A percentile compares a stretch with the other conserved stretches of the same genome.
These are phyloP conservation scores for Penicillium goetzii DNA, from an alignment of 495 filamentous ascomycete genomes.

Conservation along the genomic window DNA sequence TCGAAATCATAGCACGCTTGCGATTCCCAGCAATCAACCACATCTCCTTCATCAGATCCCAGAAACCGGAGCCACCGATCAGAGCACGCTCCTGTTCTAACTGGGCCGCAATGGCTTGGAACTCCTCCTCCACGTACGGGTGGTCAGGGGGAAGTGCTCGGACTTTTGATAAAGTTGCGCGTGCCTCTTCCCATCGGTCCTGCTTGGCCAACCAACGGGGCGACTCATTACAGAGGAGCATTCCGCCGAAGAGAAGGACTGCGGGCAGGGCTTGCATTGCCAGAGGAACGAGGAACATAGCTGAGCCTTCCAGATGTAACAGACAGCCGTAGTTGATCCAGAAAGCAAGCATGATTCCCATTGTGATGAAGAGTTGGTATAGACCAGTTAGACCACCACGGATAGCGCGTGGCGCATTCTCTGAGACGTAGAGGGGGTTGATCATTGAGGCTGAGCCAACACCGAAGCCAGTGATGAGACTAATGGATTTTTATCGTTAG, in stretches of 20 bases:
- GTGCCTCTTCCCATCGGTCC: conserved; percentile 71
- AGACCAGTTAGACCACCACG: conserved; percentile 70
- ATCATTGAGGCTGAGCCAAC: conserved; percentile 69
- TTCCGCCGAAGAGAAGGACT: conserved; percentile 59
- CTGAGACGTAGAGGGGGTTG: conserved; percentile 60
- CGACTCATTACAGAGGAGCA: conserved; percentile 66
- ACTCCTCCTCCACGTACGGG: conserved; percentile 66
- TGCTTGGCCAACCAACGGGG: conserved; percentile 71
- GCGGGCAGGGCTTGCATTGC: conserved; percentile 69
- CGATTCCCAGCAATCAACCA: conserved; percentile 68
- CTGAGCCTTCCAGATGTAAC: conserved; percentile 52
- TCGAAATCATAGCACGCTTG: conserved; percentile 58
- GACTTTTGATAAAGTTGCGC: conserved; percentile 55
- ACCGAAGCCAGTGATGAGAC: conserved; percentile 67
- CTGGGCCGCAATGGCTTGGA: conserved; percentile 64
- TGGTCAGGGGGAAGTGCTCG: conserved; percentile 59
- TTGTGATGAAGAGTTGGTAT: conserved; percentile 69
- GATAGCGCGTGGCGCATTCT: conserved; percentile 73
- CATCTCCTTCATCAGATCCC: conserved; percentile 71
- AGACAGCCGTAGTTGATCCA: conserved; percentile 66
- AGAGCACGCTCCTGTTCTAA: conserved; percentile 70
- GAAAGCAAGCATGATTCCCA: conserved; percentile 70
- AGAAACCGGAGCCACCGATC: conserved; percentile 63
- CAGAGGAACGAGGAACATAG: conserved; percentile 69
- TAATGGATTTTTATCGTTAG: conserved; percentile 1